A percentile compares a stretch with the other conserved stretches of the same genome.
phyloP scores from a whole-genome alignment of 805 yeast genomes.

The Komagataella ulmi region DNA sequence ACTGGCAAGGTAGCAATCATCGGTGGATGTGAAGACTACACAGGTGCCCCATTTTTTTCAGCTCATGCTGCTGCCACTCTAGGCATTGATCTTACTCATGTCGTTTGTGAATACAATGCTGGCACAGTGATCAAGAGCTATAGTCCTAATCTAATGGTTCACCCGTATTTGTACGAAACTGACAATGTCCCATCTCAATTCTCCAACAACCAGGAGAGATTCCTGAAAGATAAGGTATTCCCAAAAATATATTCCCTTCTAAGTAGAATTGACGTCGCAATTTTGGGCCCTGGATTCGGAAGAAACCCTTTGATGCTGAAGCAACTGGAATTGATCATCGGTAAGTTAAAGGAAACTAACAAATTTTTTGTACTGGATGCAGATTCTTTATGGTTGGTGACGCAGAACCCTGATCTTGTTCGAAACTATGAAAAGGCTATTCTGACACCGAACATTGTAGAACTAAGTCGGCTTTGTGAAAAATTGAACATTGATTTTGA shows the following conservation, averaged over 20 bases:
- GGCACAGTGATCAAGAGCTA: conserved; percentile 74
- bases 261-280: conserved; percentile 62
- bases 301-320: conserved; percentile 59
- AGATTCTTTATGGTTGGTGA: conserved; percentile 65
- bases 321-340: conserved; percentile 43
- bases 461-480: conserved; percentile 57
- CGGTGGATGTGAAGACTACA: conserved; percentile 94
- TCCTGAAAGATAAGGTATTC: conserved; percentile 31
- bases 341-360: conserved; percentile 37
- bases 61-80: conserved; percentile 72
- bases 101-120: conserved; percentile 74
- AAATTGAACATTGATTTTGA: conserved; percentile 22
- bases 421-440: conserved; percentile 46
- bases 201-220: conserved; percentile 5
- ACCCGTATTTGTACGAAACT: conserved; percentile 65
- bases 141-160: conserved; percentile 92
- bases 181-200: conserved; percentile 13
- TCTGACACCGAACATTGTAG: conserved; percentile 83
- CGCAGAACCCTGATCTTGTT: conserved; percentile 41
- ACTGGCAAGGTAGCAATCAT: conserved; percentile 76
- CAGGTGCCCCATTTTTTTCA: conserved; percentile 93
- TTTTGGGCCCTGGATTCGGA: conserved; percentile 92
- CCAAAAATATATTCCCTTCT: conserved; percentile 44
- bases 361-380: conserved; percentile 83
- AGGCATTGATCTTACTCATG: conserved; percentile 84